These are phyloP conservation scores for Peziza echinospora DNA, from an alignment of 495 filamentous ascomycete genomes.

Conservation along the genomic window DNA sequence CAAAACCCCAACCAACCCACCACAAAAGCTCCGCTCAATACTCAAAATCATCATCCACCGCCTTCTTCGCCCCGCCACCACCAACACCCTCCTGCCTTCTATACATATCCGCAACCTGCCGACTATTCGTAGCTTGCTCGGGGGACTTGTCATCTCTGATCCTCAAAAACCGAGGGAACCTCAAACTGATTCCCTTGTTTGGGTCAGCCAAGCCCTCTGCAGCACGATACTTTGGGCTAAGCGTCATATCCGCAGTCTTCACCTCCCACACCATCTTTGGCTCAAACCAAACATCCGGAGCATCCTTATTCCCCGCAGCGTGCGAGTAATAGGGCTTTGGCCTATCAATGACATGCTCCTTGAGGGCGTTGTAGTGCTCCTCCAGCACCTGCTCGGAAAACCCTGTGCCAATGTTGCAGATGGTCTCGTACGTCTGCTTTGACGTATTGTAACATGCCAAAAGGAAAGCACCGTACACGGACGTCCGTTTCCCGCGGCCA, in stretches of 20 bases:
- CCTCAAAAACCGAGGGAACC: constrained; percentile 85
- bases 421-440: constrained; percentile 65
- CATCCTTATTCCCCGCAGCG: constrained; percentile 59
- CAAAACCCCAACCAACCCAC: neutral
- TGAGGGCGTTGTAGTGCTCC: constrained; percentile 52
- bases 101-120: constrained; percentile 91
- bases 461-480: constrained; percentile 83
- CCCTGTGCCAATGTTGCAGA: constrained; percentile 96
- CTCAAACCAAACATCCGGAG: constrained; percentile 98
- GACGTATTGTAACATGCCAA: constrained; percentile 75
- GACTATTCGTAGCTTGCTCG: constrained; percentile 64
- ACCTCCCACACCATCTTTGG: constrained; percentile 90
- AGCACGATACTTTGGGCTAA: constrained; percentile 81
- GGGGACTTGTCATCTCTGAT: constrained; percentile 82
- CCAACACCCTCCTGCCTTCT: constrained; percentile 70
- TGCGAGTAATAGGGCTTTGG: constrained; percentile 91
- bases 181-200: constrained; percentile 65
- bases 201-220: constrained; percentile 39
- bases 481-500: constrained; percentile 85
- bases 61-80: constrained; percentile 36
- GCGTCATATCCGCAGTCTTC: constrained; percentile 82
- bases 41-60: constrained; percentile 95
- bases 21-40: constrained; percentile 42
- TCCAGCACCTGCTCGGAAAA: constrained; percentile 78
- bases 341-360: constrained; percentile 53